Evolutionary conservation across 306 rosid genomes (phyloP).

Genomic region (Fagus crenata): DNA sequence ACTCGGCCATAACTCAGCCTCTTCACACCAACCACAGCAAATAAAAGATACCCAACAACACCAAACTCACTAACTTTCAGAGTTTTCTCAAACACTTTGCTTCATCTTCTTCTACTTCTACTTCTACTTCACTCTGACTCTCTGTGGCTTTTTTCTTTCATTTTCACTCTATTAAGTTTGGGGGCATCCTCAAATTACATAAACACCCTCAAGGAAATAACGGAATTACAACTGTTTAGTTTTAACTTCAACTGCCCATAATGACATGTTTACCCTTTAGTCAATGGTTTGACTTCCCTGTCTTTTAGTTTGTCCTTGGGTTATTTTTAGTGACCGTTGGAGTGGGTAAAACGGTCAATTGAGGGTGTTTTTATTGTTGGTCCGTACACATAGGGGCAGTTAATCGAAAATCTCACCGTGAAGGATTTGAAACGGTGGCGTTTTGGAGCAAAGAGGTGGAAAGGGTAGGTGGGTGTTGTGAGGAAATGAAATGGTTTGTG

Average conservation of each 20-base stretch:
- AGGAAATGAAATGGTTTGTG: not conserved
- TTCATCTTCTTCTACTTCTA: slow-evolving; percentile 2
- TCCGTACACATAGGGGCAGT: not conserved
- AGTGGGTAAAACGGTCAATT: slow-evolving; percentile 30
- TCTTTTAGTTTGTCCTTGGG: not conserved
- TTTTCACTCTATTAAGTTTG: not conserved
- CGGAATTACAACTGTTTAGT: not conserved
- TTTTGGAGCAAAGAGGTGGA: not conserved
- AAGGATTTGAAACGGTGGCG: slow-evolving; percentile 13
- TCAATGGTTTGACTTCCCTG: slow-evolving; percentile 1
- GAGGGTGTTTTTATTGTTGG: not conserved
- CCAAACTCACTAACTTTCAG: not conserved
- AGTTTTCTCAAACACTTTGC: not conserved
- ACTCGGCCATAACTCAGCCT: slow-evolving; percentile 55
- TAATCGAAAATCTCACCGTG: not conserved
- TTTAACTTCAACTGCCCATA: not conserved
- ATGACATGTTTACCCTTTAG: slow-evolving; percentile 16
- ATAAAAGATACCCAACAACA: not conserved
- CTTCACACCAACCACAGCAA: slow-evolving; percentile 19
- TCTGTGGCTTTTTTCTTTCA: slow-evolving; percentile 6
- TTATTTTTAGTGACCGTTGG: slow-evolving; percentile 55
- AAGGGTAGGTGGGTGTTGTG: slow-evolving; percentile 37
- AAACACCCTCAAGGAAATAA: slow-evolving; percentile 24
- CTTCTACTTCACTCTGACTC: not conserved
- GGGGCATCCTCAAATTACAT: slow-evolving; percentile 28